phyloP scores from a whole-genome alignment of 2,329 filamentous ascomycete species.

The Aspergillus tubingensis region DNA sequence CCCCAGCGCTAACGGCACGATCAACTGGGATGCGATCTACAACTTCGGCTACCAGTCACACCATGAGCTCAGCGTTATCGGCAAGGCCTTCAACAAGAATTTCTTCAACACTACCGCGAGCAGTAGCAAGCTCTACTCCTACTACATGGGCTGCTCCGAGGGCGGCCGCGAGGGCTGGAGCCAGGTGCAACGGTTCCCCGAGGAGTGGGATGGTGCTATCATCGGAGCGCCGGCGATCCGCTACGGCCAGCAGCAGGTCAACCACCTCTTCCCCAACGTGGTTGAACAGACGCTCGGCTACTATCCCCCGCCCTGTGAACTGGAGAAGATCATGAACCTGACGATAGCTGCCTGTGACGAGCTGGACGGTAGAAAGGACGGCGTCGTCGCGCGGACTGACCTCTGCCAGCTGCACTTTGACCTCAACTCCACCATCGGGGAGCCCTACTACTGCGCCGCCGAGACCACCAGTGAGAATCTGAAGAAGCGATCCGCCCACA shows the following conservation, averaged over 20 bases:
- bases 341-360: too few relatives aligned
- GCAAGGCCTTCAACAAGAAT: constrained; percentile 46
- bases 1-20: too few relatives aligned
- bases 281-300: constrained; percentile 43
- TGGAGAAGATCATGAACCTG: too few relatives aligned
- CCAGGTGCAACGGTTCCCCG: constrained; percentile 44
- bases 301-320: too few relatives aligned
- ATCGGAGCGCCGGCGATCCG: constrained; percentile 52
- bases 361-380: too few relatives aligned
- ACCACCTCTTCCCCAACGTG: constrained; percentile 42
- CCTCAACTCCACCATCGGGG: constrained; percentile 49
- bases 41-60: too few relatives aligned
- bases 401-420: constrained; percentile 39
- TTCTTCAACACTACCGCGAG: constrained; percentile 38
- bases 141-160: constrained; percentile 59
- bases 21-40: too few relatives aligned
- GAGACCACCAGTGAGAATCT: too few relatives aligned
- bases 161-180: constrained; percentile 49
- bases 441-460: constrained; percentile 47
- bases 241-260: constrained; percentile 46
- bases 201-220: constrained; percentile 51
- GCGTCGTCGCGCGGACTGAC: too few relatives aligned
- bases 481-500: too few relatives aligned
- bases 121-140: constrained; percentile 40
- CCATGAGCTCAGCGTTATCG: constrained; percentile 26